These are phyloP conservation scores for Annulohypoxylon nitens DNA, from an alignment of 495 filamentous ascomycete genomes.

Conservation along the genomic window DNA sequence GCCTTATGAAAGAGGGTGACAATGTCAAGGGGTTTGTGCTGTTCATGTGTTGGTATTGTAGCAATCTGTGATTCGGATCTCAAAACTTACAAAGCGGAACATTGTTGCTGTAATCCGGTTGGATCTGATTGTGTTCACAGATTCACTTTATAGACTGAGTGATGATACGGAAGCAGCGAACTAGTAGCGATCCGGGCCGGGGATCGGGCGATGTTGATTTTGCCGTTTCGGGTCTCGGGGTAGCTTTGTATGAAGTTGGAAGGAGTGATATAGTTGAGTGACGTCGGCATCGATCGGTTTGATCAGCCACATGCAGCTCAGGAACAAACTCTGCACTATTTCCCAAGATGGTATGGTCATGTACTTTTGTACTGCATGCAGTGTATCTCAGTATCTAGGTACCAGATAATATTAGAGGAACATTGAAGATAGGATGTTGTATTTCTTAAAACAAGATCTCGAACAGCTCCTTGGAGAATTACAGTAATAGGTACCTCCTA, in stretches of 20 bases:
- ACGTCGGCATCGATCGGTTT: slow-evolving; percentile 27
- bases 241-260: slow-evolving; percentile 30
- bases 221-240: slow-evolving; percentile 41
- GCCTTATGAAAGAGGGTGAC: slow-evolving; percentile 96
- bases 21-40: slow-evolving; percentile 88
- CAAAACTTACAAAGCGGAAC: slow-evolving; percentile 60
- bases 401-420: neutral
- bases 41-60: slow-evolving; percentile 29
- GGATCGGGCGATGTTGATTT: slow-evolving; percentile 17
- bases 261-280: slow-evolving; percentile 30
- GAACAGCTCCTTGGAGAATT: too few relatives aligned
- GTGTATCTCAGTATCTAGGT: neutral
- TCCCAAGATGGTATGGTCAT: neutral
- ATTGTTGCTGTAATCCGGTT: slow-evolving; percentile 42
- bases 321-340: slow-evolving; percentile 5
- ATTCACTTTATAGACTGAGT: neutral
- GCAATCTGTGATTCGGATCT: neutral
- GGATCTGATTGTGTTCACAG: neutral
- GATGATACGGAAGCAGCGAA: neutral
- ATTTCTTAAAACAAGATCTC: too few relatives aligned
- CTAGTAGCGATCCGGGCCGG: slow-evolving; percentile 12
- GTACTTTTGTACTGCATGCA: slow-evolving; percentile 5
- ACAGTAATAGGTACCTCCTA: too few relatives aligned
- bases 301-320: slow-evolving; percentile 19
- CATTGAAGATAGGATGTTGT: too few relatives aligned